phyloP scores from a whole-genome alignment of 305 asterid genomes.

The Solanum hybrid region DNA sequence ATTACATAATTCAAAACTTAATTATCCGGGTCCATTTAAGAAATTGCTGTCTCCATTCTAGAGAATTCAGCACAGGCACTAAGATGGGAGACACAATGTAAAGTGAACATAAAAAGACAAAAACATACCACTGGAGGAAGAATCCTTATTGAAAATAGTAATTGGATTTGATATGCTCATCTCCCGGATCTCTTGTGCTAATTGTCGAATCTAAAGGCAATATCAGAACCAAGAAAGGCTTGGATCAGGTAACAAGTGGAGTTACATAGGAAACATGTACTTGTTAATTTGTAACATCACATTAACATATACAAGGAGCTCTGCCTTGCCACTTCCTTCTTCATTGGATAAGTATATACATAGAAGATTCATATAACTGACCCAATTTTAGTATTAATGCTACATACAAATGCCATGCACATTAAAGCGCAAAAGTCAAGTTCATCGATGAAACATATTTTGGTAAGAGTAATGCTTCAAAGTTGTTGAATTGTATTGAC shows the following conservation, averaged over 20 bases:
- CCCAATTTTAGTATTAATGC: not conserved
- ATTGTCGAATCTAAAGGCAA: constrained; percentile 55
- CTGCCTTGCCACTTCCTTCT: not conserved
- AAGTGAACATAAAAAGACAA: not conserved
- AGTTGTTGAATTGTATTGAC: not conserved
- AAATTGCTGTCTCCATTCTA: not conserved
- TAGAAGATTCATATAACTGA: not conserved
- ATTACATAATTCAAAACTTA: not conserved
- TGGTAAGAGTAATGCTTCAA: not conserved
- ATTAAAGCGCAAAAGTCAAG: not conserved
- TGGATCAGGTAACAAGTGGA: constrained; percentile 13
- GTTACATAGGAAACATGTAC: constrained; percentile 4
- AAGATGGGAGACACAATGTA: not conserved
- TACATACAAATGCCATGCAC: not conserved
- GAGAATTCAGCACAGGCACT: not conserved
- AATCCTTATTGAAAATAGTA: constrained; percentile 52
- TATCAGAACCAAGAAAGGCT: constrained; percentile 4
- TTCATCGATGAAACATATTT: not conserved
- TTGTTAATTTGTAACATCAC: not conserved
- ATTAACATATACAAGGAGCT: not conserved
- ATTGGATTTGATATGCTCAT: constrained; percentile 58
- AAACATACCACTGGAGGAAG: constrained; percentile 54
- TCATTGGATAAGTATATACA: not conserved
- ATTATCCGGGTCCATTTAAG: not conserved
- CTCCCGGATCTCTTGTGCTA: constrained; percentile 74